phyloP scores from a whole-genome alignment of 2,329 filamentous ascomycete species.

The Aspergillus sp. region DNA sequence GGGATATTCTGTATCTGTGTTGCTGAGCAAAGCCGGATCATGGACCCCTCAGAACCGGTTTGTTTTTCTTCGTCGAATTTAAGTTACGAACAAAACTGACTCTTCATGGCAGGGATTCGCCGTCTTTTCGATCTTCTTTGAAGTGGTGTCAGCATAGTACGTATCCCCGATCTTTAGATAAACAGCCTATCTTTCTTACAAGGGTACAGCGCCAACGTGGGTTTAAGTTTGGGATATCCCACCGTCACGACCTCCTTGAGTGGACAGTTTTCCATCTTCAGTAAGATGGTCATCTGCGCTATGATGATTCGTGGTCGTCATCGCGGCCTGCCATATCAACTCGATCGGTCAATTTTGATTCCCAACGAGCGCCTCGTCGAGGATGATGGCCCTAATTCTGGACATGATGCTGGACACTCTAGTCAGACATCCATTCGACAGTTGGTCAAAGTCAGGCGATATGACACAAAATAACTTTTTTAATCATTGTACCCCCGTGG shows the following conservation, averaged over 20 bases:
- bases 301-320: conserved; percentile 64
- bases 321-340: conserved; percentile 60
- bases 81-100: too few species aligned
- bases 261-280: conserved; percentile 70
- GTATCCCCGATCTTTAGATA: too few species aligned
- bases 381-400: conserved; percentile 42
- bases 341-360: conserved; percentile 66
- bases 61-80: too few species aligned
- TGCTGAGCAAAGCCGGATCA: conserved; percentile 63
- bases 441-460: too few species aligned
- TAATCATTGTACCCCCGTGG: too few species aligned
- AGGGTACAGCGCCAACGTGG: conserved; percentile 67
- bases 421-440: too few species aligned
- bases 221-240: conserved; percentile 81
- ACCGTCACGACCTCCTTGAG: conserved; percentile 74
- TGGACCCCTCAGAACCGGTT: too few species aligned
- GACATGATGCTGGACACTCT: too few species aligned
- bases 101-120: conserved; percentile 58
- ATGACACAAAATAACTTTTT: too few species aligned
- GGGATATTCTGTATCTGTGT: conserved; percentile 92
- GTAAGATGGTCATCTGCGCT: conserved; percentile 61
- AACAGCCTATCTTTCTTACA: too few species aligned
- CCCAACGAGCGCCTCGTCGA: conserved; percentile 61
- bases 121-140: conserved; percentile 67
- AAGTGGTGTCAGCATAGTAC: conserved; percentile 76